Evolutionary conservation across 176 grass and related monocot genomes (phyloP).

Genomic region (Eragrostis curvula): DNA sequence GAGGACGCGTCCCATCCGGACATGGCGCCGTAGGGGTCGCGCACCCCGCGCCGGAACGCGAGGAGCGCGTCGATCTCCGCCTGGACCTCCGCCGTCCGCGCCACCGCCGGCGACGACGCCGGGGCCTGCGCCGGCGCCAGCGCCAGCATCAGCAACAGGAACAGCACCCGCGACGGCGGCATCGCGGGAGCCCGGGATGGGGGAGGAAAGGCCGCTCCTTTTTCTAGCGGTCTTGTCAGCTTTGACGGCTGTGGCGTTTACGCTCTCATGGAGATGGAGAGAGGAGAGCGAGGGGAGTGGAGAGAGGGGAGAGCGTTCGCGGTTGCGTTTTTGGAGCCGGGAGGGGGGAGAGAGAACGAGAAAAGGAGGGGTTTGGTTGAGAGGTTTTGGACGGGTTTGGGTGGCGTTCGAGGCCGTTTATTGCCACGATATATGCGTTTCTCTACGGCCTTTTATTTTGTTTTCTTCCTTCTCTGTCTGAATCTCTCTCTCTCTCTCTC

Average conservation of each 20-base stretch:
- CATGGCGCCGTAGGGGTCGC: constrained; percentile 74
- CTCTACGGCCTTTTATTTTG: constrained; percentile 10
- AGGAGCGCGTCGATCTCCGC: constrained; percentile 76
- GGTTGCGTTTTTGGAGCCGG: constrained; percentile 24
- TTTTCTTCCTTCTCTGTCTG: constrained; percentile 5
- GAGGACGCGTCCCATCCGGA: constrained; percentile 61
- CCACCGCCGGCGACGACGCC: constrained; percentile 1
- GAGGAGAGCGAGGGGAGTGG: constrained; percentile 8
- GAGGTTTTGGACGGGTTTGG: constrained; percentile 73
- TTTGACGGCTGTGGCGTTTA: constrained; percentile 36
- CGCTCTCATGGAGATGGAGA: constrained; percentile 34
- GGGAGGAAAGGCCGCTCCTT: background rate
- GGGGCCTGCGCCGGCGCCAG: constrained; percentile 4
- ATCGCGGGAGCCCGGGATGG: background rate
- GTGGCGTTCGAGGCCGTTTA: constrained; percentile 68
- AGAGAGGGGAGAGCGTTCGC: background rate
- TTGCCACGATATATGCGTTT: background rate
- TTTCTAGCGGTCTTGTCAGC: constrained; percentile 30
- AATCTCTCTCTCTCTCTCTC: background rate
- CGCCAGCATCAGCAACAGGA: constrained; percentile 39
- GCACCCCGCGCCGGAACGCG: constrained; percentile 57
- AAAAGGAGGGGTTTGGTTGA: constrained; percentile 38
- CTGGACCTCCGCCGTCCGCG: constrained; percentile 54
- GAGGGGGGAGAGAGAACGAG: background rate
- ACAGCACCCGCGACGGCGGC: constrained; percentile 41